Evolutionary conservation across 2,329 filamentous ascomycete genomes (phyloP).

Genomic region (Fusarium brevicatenulatum): DNA sequence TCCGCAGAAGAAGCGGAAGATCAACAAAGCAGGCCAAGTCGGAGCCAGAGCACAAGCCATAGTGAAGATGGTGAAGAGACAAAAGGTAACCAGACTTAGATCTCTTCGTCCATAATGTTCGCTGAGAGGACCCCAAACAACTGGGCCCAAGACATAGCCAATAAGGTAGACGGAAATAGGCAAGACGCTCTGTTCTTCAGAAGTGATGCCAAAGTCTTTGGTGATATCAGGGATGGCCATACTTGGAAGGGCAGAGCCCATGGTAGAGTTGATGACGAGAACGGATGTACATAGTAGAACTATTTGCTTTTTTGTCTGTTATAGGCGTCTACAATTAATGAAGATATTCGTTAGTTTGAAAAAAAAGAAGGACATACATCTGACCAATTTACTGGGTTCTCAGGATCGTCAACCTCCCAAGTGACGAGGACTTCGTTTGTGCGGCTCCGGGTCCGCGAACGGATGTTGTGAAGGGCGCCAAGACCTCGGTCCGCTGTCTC

Average conservation of each 20-base stretch:
- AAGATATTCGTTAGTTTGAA: not conserved
- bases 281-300: constrained; percentile 66
- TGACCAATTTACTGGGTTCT: constrained; percentile 66
- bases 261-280: constrained; percentile 73
- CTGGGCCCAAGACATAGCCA: constrained; percentile 69
- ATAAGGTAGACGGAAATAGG: constrained; percentile 73
- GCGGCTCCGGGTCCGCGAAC: constrained; percentile 48
- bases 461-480: constrained; percentile 49
- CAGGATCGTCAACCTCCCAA: constrained; percentile 60
- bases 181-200: constrained; percentile 57
- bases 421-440: constrained; percentile 52
- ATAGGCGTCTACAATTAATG: not conserved
- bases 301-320: constrained; percentile 63
- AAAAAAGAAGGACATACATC: constrained; percentile 40
- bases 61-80: constrained; percentile 61
- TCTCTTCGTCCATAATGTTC: constrained; percentile 70
- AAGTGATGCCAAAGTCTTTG: constrained; percentile 65
- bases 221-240: constrained; percentile 70
- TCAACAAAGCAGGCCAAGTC: constrained; percentile 61
- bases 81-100: constrained; percentile 58
- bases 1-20: constrained; percentile 65
- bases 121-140: constrained; percentile 72
- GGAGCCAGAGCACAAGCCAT: constrained; percentile 66
- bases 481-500: constrained; percentile 53
- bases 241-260: constrained; percentile 72